Evolutionary conservation across 306 rosid species (phyloP), one percentile per base, ranked within the genome.

Genomic region (Prosopis cineraria): DNA sequence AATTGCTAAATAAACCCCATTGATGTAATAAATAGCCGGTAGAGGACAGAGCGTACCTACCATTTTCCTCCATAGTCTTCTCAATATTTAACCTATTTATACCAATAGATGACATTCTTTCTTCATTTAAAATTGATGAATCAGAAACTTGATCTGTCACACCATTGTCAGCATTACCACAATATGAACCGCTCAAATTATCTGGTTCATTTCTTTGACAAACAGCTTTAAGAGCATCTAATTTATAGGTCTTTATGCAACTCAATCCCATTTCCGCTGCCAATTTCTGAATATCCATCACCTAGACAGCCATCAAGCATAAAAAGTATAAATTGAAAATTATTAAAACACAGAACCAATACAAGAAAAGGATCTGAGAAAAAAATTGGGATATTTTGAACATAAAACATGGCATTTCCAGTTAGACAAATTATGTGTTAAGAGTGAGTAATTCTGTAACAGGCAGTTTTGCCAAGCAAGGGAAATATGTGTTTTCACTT

Each of bases 201-300:
- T 80, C 79, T 58, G 78, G 76, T 67, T 84, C 87, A 80, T 79
- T 87, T 53, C 70, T 74, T 83, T 0, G 89, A 73, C 84, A 65
- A 75, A 92, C 97, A 77, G 98, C 80, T 91, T 95, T 95, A 68
- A 89, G 91, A 87, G 97, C 96, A 78, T 95, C 98, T 50, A 88
- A 84, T 83, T 81, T 95, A 72, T 78, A 89, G 55, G 98, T 80
- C 59, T 78, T 87, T 74, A 95, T 92, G 77, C 98, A 89, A 75
- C 76, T 87, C 87, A 92, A 85, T 76, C 98, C 98, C 98, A 95
- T 79, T 85, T 94, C 98, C 63, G 89, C 91, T 72, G 98, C 98
- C 89, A 87, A 77, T 79, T 94, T 95, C 84, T 95, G 88, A 75
- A 95, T 87, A 87, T 84, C 85, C 81, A 87, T 81, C 73, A 95